These are phyloP conservation scores for Aspergillus ibericus DNA, from an alignment of 2,329 filamentous ascomycete genomes.

Conservation along the genomic window DNA sequence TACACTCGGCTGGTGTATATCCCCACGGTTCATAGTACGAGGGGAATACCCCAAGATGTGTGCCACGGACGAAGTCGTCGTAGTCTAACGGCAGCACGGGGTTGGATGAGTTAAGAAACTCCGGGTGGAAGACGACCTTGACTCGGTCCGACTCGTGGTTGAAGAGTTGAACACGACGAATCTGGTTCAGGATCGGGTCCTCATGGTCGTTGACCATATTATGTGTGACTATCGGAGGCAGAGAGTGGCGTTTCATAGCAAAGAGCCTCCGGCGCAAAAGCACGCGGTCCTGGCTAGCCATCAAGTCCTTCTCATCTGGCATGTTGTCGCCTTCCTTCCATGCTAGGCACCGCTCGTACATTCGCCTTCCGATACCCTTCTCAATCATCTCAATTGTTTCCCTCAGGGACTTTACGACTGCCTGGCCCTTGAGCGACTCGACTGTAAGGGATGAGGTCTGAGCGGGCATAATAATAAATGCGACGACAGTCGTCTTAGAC, in stretches of 20 bases:
- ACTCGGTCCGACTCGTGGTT: slow-evolving; percentile 93
- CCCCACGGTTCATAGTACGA: slow-evolving; percentile 99
- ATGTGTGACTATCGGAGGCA: slow-evolving; percentile 96
- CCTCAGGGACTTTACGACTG: slow-evolving; percentile 91
- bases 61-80: slow-evolving; percentile 96
- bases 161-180: slow-evolving; percentile 93
- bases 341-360: slow-evolving; percentile 90
- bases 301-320: slow-evolving; percentile 94
- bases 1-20: slow-evolving; percentile 97
- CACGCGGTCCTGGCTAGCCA: slow-evolving; percentile 88
- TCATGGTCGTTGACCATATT: slow-evolving; percentile 96
- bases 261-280: slow-evolving; percentile 87
- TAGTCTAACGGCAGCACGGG: slow-evolving; percentile 95
- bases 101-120: slow-evolving; percentile 94
- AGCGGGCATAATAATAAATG: slow-evolving; percentile 98
- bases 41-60: slow-evolving; percentile 90
- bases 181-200: slow-evolving; percentile 92
- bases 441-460: slow-evolving; percentile 94
- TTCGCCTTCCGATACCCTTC: slow-evolving; percentile 83
- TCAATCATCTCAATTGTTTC: slow-evolving; percentile 94
- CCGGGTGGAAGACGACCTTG: slow-evolving; percentile 97
- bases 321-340: slow-evolving; percentile 94
- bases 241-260: slow-evolving; percentile 87
- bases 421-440: slow-evolving; percentile 93
- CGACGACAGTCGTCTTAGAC: slow-evolving; percentile 91